Percentiles rank a stretch among this genome's conserved stretches.
Conservation (phyloP, 306 rosid genomes). For the Rosa multiflora region DNA sequence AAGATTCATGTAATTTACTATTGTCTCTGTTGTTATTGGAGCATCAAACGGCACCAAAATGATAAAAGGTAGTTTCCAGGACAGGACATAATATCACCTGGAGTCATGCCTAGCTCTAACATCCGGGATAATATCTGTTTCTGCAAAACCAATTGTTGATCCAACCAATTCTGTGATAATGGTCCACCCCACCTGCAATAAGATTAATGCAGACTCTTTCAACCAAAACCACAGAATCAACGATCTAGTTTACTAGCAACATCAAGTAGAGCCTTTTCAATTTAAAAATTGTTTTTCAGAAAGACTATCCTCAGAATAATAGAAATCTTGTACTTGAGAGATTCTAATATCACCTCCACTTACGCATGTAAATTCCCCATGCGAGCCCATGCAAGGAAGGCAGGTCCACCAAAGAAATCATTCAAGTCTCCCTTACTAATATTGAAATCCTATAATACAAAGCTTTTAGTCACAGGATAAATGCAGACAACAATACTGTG, state of each 20-base stretch:
- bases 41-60: neutral
- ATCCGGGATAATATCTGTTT: slow-evolving; percentile 73
- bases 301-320: neutral
- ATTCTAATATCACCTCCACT: slow-evolving; percentile 37
- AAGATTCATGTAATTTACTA: slow-evolving; percentile 11
- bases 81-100: slow-evolving; percentile 49
- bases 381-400: slow-evolving; percentile 99
- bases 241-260: neutral
- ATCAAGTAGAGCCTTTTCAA: neutral
- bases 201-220: slow-evolving; percentile 26
- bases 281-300: neutral
- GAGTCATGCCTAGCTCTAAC: slow-evolving; percentile 97
- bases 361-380: slow-evolving; percentile 98
- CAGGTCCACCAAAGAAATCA: slow-evolving; percentile 92
- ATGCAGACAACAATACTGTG: neutral
- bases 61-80: neutral
- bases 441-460: slow-evolving; percentile 70
- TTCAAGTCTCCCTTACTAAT: slow-evolving; percentile 61
- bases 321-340: neutral
- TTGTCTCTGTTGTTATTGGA: neutral
- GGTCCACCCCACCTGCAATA: slow-evolving; percentile 93
- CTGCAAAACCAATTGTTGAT: slow-evolving; percentile 76
- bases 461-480: slow-evolving; percentile 36
- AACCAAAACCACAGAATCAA: slow-evolving; percentile 26
- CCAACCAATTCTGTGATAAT: slow-evolving; percentile 87